phyloP scores from a whole-genome alignment of 371 early-diverging fungal species.

The Mortierella sp. region DNA sequence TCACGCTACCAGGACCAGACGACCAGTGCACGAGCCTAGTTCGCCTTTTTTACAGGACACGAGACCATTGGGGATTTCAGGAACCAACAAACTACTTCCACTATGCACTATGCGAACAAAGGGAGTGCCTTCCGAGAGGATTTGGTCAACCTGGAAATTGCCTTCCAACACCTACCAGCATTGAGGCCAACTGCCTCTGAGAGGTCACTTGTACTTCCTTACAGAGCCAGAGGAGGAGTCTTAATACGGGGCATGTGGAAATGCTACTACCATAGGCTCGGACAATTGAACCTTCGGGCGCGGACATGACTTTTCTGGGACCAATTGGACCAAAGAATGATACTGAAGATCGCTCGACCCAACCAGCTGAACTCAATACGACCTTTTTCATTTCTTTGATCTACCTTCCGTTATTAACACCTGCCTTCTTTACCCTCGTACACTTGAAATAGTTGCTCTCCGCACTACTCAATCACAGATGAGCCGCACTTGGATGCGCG shows the following conservation, averaged over 20 bases:
- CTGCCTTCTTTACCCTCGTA: no score
- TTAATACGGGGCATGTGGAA: not conserved
- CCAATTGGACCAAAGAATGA: not conserved
- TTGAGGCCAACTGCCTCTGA: not conserved
- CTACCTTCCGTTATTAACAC: not conserved
- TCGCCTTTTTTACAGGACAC: not conserved
- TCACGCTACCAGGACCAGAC: conserved; percentile 1
- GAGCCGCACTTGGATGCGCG: conserved; percentile 40
- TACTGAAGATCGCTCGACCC: not conserved
- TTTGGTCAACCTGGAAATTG: not conserved
- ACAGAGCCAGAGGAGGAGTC: not conserved
- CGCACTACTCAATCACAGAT: conserved; percentile 23
- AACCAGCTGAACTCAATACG: no score
- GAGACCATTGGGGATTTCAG: conserved; percentile 7
- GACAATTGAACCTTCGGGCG: not conserved
- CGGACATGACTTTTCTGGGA: not conserved
- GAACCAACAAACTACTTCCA: not conserved
- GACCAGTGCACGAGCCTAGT: not conserved
- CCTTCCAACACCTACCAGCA: no score
- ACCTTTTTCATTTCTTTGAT: not conserved
- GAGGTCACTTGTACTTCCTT: not conserved
- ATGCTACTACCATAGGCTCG: not conserved
- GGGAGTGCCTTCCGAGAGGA: not conserved
- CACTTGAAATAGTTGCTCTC: conserved; percentile 27
- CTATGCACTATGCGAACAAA: no score